Conservation (phyloP, 371 early-diverging fungal species). For the Apophysomyces ossiformis region DNA sequence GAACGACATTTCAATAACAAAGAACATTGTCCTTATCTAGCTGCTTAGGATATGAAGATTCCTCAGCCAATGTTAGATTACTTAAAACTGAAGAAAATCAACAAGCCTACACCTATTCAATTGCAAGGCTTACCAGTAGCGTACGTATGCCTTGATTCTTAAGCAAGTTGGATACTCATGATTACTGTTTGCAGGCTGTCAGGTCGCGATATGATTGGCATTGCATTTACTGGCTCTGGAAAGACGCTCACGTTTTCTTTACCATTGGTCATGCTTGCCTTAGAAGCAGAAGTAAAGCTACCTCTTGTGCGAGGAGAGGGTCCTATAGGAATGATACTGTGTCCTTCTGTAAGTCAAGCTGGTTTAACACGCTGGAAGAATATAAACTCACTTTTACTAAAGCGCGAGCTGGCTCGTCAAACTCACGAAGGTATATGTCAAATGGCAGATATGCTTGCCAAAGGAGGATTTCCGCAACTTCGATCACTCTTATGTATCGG, state of each 20-base stretch:
- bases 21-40: slow-evolving; percentile 12
- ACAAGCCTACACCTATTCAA: slow-evolving; percentile 97
- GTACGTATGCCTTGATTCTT: slow-evolving; percentile 31
- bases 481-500: slow-evolving; percentile 89
- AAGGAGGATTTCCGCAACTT: slow-evolving; percentile 74
- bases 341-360: slow-evolving; percentile 75
- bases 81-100: slow-evolving; percentile 82
- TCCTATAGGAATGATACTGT: slow-evolving; percentile 87
- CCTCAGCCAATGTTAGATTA: slow-evolving; percentile 82
- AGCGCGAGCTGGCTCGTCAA: slow-evolving; percentile 88
- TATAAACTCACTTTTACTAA: slow-evolving; percentile 13
- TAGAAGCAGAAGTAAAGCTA: slow-evolving; percentile 80
- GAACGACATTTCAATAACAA: background rate
- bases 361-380: background rate
- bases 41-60: slow-evolving; percentile 70
- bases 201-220: slow-evolving; percentile 94
- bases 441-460: slow-evolving; percentile 66
- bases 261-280: slow-evolving; percentile 83
- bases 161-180: background rate
- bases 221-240: slow-evolving; percentile 99
- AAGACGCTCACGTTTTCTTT: slow-evolving; percentile 98
- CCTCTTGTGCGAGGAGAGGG: slow-evolving; percentile 89
- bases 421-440: slow-evolving; percentile 76
- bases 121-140: slow-evolving; percentile 89
- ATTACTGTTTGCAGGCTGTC: slow-evolving; percentile 41